Conservation (phyloP, 208 protist species). For the Wallacemonas collosoma region DNA sequence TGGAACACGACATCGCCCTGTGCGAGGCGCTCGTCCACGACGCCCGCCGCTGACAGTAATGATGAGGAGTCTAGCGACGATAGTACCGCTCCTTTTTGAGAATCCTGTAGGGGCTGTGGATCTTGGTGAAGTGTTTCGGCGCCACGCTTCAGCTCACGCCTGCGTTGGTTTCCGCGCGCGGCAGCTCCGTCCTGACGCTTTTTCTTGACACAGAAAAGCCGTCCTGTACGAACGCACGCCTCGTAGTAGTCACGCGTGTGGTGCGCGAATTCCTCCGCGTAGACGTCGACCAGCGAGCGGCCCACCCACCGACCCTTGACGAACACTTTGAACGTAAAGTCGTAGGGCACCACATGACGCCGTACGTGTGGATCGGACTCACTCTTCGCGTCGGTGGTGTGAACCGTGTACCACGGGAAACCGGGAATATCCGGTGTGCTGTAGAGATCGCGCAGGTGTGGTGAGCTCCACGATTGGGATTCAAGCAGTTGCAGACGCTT, state of each 20-base stretch:
- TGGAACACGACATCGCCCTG: slow-evolving; percentile 89
- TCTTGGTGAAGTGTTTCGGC: not conserved
- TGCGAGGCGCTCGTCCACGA: not conserved
- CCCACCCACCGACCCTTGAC: slow-evolving; percentile 95
- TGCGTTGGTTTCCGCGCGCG: slow-evolving; percentile 34
- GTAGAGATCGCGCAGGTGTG: slow-evolving; percentile 45
- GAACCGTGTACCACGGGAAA: slow-evolving; percentile 82
- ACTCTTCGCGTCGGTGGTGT: not conserved
- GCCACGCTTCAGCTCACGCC: slow-evolving; percentile 46
- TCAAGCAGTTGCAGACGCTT: slow-evolving; percentile 42
- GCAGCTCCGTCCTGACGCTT: not conserved
- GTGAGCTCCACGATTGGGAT: slow-evolving; percentile 52
- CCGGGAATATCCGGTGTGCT: slow-evolving; percentile 56
- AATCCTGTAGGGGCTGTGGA: no score
- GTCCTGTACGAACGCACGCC: slow-evolving; percentile 69
- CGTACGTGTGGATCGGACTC: slow-evolving; percentile 19
- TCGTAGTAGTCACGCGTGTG: slow-evolving; percentile 86
- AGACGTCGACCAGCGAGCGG: slow-evolving; percentile 80
- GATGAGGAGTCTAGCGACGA: not conserved
- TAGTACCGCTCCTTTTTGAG: not conserved
- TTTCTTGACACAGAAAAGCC: slow-evolving; percentile 55
- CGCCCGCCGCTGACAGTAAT: not conserved
- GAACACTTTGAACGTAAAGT: slow-evolving; percentile 88
- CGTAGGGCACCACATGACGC: slow-evolving; percentile 90
- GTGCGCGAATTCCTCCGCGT: slow-evolving; percentile 85